Conservation (phyloP, 2,329 filamentous ascomycete species). For the Fusarium subglutinans region DNA sequence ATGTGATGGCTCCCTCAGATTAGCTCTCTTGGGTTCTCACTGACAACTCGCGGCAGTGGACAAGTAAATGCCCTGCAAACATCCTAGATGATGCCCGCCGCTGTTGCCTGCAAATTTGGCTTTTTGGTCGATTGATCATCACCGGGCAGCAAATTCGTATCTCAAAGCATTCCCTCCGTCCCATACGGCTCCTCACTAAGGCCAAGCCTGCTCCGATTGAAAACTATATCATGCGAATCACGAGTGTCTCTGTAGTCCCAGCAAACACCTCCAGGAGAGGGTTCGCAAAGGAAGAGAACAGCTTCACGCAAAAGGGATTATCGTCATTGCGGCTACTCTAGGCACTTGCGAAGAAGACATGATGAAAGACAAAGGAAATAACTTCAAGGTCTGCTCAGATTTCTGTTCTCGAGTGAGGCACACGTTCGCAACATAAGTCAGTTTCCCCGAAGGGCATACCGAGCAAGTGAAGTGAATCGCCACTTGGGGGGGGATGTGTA, state of each 20-base stretch:
- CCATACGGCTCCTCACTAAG: background rate
- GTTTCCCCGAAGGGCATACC: conserved; percentile 25
- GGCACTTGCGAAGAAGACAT: conserved; percentile 8
- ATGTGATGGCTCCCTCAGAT: conserved; percentile 58
- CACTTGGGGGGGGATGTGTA: conserved; percentile 26
- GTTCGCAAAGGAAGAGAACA: conserved; percentile 7
- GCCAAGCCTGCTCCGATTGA: conserved; percentile 61
- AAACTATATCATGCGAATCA: conserved; percentile 58
- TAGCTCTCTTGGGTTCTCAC: conserved; percentile 66
- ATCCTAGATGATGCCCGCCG: conserved; percentile 32
- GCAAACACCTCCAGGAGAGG: background rate
- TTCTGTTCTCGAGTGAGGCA: conserved; percentile 56
- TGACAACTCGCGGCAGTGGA: conserved; percentile 53
- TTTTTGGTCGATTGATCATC: conserved; percentile 65
- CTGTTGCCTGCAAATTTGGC: conserved; percentile 67
- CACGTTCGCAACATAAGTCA: conserved; percentile 28
- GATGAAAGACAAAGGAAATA: background rate
- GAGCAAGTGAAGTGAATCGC: conserved; percentile 24
- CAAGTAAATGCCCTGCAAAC: conserved; percentile 6
- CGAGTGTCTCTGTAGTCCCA: conserved; percentile 25
- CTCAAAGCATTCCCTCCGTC: conserved; percentile 5
- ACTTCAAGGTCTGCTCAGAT: conserved; percentile 55
- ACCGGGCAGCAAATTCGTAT: conserved; percentile 49
- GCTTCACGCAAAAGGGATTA: conserved; percentile 35
- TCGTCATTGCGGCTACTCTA: conserved; percentile 51